A percentile compares a stretch with the other conserved stretches of the same genome.
Conservation (phyloP, 768 basidiomycete species). For the Cubamyces sp. region DNA sequence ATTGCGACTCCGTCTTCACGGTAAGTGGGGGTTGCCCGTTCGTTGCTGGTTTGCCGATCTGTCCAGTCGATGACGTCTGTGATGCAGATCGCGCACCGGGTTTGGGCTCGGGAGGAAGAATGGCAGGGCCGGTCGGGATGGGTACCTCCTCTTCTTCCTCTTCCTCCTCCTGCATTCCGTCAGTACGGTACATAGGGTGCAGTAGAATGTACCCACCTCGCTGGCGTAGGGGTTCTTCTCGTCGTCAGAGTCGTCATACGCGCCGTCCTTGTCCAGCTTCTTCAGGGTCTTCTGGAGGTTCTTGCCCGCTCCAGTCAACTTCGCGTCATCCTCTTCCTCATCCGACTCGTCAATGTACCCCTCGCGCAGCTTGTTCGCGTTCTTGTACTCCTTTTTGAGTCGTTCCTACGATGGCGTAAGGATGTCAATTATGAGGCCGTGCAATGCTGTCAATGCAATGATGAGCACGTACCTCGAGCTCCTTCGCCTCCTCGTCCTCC, state of each 20-base stretch:
- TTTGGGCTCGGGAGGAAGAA: conserved; percentile 52
- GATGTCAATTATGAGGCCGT: not conserved
- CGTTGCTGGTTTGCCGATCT: conserved; percentile 39
- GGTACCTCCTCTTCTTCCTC: conserved; percentile 73
- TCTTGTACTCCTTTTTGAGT: conserved; percentile 78
- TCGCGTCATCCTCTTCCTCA: conserved; percentile 65
- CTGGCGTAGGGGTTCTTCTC: conserved; percentile 84
- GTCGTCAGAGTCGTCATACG: conserved; percentile 77
- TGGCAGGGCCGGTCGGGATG: conserved; percentile 47
- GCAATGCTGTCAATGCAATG: too few species aligned
- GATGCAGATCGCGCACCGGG: conserved; percentile 50
- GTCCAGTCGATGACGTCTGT: conserved; percentile 32
- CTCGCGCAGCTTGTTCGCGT: conserved; percentile 75
- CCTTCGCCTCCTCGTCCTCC: conserved; percentile 85
- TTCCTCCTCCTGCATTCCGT: conserved; percentile 57
- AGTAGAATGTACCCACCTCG: conserved; percentile 52
- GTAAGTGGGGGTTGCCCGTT: conserved; percentile 34
- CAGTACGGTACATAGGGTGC: conserved; percentile 8
- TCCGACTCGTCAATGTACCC: conserved; percentile 75
- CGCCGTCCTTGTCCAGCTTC: conserved; percentile 80
- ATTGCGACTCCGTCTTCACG: conserved; percentile 33
- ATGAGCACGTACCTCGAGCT: conserved; percentile 59
- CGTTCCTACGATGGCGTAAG: conserved; percentile 63
- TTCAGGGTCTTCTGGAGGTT: conserved; percentile 86
- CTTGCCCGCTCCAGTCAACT: conserved; percentile 71